These are phyloP conservation scores for Viola odorata DNA, from an alignment of 345 rosid species.

Conservation along the genomic window DNA sequence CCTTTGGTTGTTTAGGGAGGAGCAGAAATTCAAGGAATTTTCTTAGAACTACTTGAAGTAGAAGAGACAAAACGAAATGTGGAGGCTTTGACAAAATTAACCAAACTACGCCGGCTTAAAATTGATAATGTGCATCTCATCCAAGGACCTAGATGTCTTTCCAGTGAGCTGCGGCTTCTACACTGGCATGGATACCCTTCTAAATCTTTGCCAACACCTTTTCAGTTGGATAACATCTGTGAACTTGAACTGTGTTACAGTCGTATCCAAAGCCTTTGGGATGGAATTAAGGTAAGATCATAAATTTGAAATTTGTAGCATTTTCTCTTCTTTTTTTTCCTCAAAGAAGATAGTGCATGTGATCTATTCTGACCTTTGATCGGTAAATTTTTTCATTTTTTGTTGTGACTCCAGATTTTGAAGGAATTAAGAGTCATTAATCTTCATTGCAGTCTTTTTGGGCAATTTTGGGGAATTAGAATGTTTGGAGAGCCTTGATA, in stretches of 20 bases:
- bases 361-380: neutral
- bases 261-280: conserved; percentile 7
- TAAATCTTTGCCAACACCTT: conserved; percentile 13
- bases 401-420: conserved; percentile 2
- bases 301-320: neutral
- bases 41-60: conserved; percentile 10
- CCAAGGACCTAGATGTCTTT: neutral
- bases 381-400: neutral
- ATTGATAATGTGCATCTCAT: conserved; percentile 11
- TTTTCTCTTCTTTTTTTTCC: neutral
- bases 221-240: conserved; percentile 3
- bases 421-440: conserved; percentile 7
- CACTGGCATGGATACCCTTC: conserved; percentile 16
- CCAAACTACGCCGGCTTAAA: conserved; percentile 26
- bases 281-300: neutral
- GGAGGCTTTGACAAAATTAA: conserved; percentile 23
- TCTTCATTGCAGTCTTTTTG: conserved; percentile 4
- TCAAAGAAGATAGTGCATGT: neutral
- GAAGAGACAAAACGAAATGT: conserved; percentile 20
- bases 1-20: conserved; percentile 20
- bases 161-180: conserved; percentile 9
- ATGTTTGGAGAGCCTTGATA: conserved; percentile 6
- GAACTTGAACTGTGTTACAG: conserved; percentile 10
- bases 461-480: conserved; percentile 3
- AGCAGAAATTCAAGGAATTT: conserved; percentile 24